A percentile compares a stretch with the other conserved stretches of the same genome.
phyloP scores from a whole-genome alignment of 371 early-diverging fungal genomes.

The Smittium culicis region DNA sequence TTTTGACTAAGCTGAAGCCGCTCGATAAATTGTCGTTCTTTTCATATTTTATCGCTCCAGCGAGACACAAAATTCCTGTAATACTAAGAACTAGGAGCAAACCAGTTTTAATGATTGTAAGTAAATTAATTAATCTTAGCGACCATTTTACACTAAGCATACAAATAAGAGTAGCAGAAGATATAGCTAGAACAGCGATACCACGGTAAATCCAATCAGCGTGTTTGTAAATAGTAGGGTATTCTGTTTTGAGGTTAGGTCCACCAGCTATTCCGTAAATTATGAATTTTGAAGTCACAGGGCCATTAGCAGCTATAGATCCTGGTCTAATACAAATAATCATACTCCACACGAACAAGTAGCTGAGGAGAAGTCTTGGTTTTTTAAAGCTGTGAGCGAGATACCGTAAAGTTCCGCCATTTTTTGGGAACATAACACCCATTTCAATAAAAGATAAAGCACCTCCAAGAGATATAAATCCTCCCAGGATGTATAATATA shows the following conservation, averaged over 20 bases:
- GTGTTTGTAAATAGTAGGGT: slow-evolving; percentile 3
- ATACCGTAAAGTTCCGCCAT: slow-evolving; percentile 78
- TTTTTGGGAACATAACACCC: slow-evolving; percentile 67
- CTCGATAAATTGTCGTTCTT: slow-evolving; percentile 41
- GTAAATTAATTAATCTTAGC: slow-evolving; percentile 59
- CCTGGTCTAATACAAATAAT: slow-evolving; percentile 35
- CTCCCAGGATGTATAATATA: slow-evolving; percentile 63
- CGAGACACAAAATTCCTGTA: slow-evolving; percentile 55
- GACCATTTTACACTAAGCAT: slow-evolving; percentile 54
- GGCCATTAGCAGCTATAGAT: slow-evolving; percentile 33
- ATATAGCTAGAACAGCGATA: slow-evolving; percentile 47
- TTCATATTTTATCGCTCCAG: slow-evolving; percentile 38
- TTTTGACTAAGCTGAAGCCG: slow-evolving; percentile 43
- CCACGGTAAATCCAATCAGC: slow-evolving; percentile 47
- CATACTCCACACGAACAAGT: slow-evolving; percentile 46
- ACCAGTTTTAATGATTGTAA: slow-evolving; percentile 66
- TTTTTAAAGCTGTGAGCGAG: slow-evolving; percentile 62
- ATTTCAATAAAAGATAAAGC: slow-evolving; percentile 67
- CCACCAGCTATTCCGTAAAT: slow-evolving; percentile 31
- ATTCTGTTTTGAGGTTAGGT: background rate
- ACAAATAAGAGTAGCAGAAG: slow-evolving; percentile 53
- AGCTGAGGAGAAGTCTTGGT: slow-evolving; percentile 44
- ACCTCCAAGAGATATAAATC: slow-evolving; percentile 57
- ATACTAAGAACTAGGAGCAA: slow-evolving; percentile 60
- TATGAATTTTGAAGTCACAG: slow-evolving; percentile 33